Percentiles rank a stretch among this genome's conserved stretches.
Evolutionary conservation across 331 rosid genomes (phyloP).

Genomic region (Acacia concinna): DNA sequence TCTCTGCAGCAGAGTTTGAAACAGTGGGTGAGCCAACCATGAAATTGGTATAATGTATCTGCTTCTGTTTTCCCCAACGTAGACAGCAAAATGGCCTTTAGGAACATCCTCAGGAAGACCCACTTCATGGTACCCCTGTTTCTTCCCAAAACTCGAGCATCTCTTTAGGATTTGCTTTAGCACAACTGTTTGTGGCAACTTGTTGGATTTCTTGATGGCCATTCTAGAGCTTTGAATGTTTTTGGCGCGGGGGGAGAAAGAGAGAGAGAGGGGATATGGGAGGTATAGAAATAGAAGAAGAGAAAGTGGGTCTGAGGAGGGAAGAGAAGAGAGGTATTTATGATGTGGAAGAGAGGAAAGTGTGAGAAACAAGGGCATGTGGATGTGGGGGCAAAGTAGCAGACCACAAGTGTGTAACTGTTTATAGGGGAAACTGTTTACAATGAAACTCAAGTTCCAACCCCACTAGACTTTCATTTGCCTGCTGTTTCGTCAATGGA

Average conservation of each 20-base stretch:
- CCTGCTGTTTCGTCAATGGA: slow-evolving; percentile 35
- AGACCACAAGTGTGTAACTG: slow-evolving; percentile 6
- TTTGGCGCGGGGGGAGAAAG: slow-evolving; percentile 16
- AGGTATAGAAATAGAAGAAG: slow-evolving; percentile 4
- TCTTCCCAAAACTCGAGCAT: slow-evolving; percentile 80
- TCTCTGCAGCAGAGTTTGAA: slow-evolving; percentile 67
- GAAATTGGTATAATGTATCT: slow-evolving; percentile 78
- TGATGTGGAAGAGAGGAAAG: slow-evolving; percentile 24
- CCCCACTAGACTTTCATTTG: slow-evolving; percentile 26
- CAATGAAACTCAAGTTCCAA: slow-evolving; percentile 38
- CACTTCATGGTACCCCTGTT: slow-evolving; percentile 47
- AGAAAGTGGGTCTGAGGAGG: slow-evolving; percentile 32
- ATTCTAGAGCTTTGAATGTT: slow-evolving; percentile 32
- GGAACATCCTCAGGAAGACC: slow-evolving; percentile 81
- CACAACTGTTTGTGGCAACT: slow-evolving; percentile 58
- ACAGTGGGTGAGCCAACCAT: slow-evolving; percentile 74
- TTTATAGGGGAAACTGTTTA: neutral
- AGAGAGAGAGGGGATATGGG: neutral
- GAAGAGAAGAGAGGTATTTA: slow-evolving; percentile 51
- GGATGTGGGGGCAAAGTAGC: slow-evolving; percentile 7
- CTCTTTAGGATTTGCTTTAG: slow-evolving; percentile 65
- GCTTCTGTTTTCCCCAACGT: slow-evolving; percentile 84
- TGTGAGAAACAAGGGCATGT: slow-evolving; percentile 47
- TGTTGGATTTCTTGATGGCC: slow-evolving; percentile 59
- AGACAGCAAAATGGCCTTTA: slow-evolving; percentile 85